Base-by-base conservation (phyloP, 441 rosid species). In the Adansonia madagascariensis region DNA sequence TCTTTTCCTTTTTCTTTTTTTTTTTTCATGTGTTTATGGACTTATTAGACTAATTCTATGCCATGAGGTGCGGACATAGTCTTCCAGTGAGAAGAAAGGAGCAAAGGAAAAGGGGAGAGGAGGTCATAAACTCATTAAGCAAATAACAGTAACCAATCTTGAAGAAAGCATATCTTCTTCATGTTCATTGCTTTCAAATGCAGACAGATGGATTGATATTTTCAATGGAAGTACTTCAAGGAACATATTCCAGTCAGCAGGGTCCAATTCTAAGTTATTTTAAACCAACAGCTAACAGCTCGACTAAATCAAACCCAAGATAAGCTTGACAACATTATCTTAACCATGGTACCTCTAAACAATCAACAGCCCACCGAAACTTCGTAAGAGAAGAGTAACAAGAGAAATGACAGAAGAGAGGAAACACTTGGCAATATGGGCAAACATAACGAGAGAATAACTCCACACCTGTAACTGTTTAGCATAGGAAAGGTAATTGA, bases 401-500 rank as follows among this genome's bases (percentile, higher is more conserved):
- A 10, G 9, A 9, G 11, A 62, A 31, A 74, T 44, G 22, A 24
- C 3, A 53, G 2, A 27, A 53, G 2, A 15, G 17, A 43, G 67
- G 43, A 6, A 14, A 43, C 50, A 61, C 31, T 43, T 11, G 41
- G 47, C 27, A 27, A 20, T 31, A 75, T 27, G 49, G 60, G 49
- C 62, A 62, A 71, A 75, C 52, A 72, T 18, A 17, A 53, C 6
- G 52, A 43, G 76, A 65, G 35, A 82, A 17, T 44, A 79, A 27
- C 75, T 57, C 50, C 68, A 53, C 39, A 93, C 98, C 88, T 83
- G 83, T 56, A 95, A 80, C 75, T 93, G 92, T 59, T 83, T 75
- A 2, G 89, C 91, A 80, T 93, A 95, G 60, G 91, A 88, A 65
- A 82, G 80, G 78, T 93, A 95, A 83, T 86, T 71, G 79, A 92